Evolutionary conservation across 805 yeast genomes (phyloP).

Genomic region (Ogataea ganodermae): DNA sequence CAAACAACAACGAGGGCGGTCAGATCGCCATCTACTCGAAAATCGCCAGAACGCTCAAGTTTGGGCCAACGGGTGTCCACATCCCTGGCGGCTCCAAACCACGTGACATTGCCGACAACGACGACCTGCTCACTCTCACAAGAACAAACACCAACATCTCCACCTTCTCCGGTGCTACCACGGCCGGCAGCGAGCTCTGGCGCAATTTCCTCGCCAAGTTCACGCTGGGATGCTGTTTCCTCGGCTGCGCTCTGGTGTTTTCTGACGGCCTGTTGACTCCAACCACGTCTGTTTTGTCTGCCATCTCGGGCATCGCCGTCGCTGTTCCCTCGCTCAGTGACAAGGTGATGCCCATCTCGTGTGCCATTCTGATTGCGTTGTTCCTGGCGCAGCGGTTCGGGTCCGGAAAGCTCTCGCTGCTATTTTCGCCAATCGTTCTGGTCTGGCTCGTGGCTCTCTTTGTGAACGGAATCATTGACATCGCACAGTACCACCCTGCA

Average conservation of each 20-base stretch:
- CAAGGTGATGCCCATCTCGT: slow-evolving; percentile 50
- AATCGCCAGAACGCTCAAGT: slow-evolving; percentile 48
- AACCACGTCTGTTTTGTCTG: slow-evolving; percentile 60
- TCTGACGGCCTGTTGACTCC: slow-evolving; percentile 66
- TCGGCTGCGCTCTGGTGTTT: slow-evolving; percentile 58
- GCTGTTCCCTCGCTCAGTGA: slow-evolving; percentile 46
- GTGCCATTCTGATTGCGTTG: slow-evolving; percentile 46
- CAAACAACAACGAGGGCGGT: slow-evolving; percentile 64
- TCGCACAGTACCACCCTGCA: slow-evolving; percentile 40
- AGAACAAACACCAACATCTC: slow-evolving; percentile 43
- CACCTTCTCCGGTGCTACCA: slow-evolving; percentile 1
- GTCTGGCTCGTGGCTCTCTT: slow-evolving; percentile 51
- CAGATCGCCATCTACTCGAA: slow-evolving; percentile 65
- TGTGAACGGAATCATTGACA: slow-evolving; percentile 48
- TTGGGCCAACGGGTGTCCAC: slow-evolving; percentile 48
- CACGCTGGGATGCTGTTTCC: slow-evolving; percentile 44
- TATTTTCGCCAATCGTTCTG: slow-evolving; percentile 57
- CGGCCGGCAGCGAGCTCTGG: slow-evolving; percentile 3
- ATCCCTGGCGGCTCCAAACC: slow-evolving; percentile 39
- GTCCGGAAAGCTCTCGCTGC: slow-evolving; percentile 46
- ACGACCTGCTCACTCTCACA: slow-evolving; percentile 36
- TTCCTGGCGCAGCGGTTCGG: slow-evolving; percentile 53
- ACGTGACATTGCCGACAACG: slow-evolving; percentile 23
- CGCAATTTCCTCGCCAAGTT: slow-evolving; percentile 33
- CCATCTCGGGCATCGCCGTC: slow-evolving; percentile 56